Evolutionary conservation across 805 yeast species (phyloP), one percentile per base, ranked within the genome.

Genomic region (Candida michaelii): DNA sequence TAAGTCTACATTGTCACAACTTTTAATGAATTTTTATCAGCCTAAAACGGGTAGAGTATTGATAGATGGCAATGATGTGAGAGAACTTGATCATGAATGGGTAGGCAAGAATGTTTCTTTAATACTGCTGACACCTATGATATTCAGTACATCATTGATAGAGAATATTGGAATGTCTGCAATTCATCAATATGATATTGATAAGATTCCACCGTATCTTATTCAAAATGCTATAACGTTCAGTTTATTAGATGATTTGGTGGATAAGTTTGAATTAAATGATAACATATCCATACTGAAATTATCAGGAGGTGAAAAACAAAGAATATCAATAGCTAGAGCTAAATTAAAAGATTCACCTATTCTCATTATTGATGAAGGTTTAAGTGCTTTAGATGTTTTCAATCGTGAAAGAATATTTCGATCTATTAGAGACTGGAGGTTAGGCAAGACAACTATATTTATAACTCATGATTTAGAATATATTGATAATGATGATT

Each of bases 261-360:
- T 85, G 0, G 11, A 24, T 8, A 46, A 46, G 24, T 3, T 40
- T 4, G 57, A 83, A 1, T 80, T 83, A 0, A 55, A 76, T 4
- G 71, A 83, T 13, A 78, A 86, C 0, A 48, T 87, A 7, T 77
- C 81, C 0, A 53, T 56, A 1, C 63, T 66, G 0, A 50, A 54
- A 1, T 64, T 91, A 7, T 87, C 96, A 49, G 98, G 98, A 4
- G 99, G 99, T 0, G 97, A 93, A 59, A 77, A 74, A 43, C 99
- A 93, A 62, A 69, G 90, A 47, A 70, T 93, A 2, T 85, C 91
- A 0, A 54, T 93, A 21, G 97, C 98, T 0, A 72, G 97, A 42
- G 97, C 97, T 0, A 72, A 71, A 43, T 45, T 89, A 3, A 71
- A 88, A 47, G 76, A 93, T 54, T 62, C 95, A 0, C 87, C 90